Evolutionary conservation across 1,139 yeast genomes (phyloP), one percentile per base, ranked within the genome.

Genomic region (Petasospora rhodanensis): DNA sequence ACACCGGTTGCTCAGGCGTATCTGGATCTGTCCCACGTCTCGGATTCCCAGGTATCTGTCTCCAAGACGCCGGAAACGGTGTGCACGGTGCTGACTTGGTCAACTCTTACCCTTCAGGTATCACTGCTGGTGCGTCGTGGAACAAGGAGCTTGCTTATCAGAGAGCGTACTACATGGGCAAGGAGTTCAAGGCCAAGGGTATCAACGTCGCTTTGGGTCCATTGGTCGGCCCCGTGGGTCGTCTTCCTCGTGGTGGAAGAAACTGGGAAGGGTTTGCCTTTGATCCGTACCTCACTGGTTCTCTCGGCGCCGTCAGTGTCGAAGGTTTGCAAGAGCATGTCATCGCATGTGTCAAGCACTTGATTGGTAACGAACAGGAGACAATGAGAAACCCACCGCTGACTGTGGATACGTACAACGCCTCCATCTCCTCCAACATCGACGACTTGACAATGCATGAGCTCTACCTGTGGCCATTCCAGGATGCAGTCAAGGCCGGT

Each of bases 51-150:
- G 65, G 69, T 18, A 47, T 76, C 6, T 76, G 82, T 48, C 56
- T 75, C 14, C 79, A 75, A 45, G 82, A 77, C 56, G 81, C 81
- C 4, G 80, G 81, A 3, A 66, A 72, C 40, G 84, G 83, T n/a
- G 76, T 76, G 18, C 60, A 81, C 38, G 65, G 64, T 37, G 66
- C 82, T 5, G 81, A 76, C 50, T 66, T 69, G 43, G 70, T 68
- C 19, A 71, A 79, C 5, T 68, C 68, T 31, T 76, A 68, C 45
- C 81, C 83, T 0, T 66, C 78, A 1, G 82, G 78, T 1, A 49
- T 76, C 29, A 76, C 80, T 6, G 62, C 74, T 4, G 83, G 76
- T 4, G 58, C 78, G 10, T 69, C 82, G 3, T 77, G 74, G 51
- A 76, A 76, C 49, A 34, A 20, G 18, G 29, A 18, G 9, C 59